These are phyloP conservation scores for Craterostigma plantagineum DNA, from an alignment of 257 asterid species.

Conservation along the genomic window DNA sequence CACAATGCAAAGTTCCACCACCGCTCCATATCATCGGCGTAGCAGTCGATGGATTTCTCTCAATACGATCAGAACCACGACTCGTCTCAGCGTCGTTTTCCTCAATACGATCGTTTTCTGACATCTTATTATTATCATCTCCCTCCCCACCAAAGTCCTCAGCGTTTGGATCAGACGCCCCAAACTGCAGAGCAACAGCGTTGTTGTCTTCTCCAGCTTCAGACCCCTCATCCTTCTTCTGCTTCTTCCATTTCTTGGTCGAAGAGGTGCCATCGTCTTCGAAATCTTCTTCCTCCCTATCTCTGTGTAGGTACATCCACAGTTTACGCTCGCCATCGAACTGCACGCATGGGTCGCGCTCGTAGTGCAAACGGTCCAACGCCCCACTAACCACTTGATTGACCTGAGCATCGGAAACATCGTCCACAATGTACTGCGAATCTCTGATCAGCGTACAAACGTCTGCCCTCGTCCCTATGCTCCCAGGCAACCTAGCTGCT, in stretches of 20 bases:
- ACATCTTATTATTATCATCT: slow-evolving; percentile 26
- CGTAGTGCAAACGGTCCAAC: slow-evolving; percentile 88
- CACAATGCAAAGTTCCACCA: too few species aligned
- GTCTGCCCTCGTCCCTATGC: slow-evolving; percentile 96
- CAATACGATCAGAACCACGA: too few species aligned
- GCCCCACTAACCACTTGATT: slow-evolving; percentile 98
- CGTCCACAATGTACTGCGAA: slow-evolving; percentile 86
- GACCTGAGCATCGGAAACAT: slow-evolving; percentile 86
- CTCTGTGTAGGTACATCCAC: slow-evolving; percentile 91
- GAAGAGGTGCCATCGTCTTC: slow-evolving; percentile 99
- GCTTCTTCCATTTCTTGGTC: slow-evolving; percentile 95
- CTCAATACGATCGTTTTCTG: slow-evolving; percentile 38
- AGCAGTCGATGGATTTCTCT: too few species aligned
- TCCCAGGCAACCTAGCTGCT: slow-evolving; percentile 96
- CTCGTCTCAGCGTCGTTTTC: slow-evolving; percentile 13
- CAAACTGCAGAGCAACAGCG: slow-evolving; percentile 38
- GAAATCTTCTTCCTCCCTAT: slow-evolving; percentile 94
- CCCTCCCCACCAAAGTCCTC: slow-evolving; percentile 8
- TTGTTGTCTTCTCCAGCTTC: slow-evolving; percentile 53
- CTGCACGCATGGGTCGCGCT: slow-evolving; percentile 95
- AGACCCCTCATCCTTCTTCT: slow-evolving; percentile 80
- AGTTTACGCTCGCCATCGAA: slow-evolving; percentile 91
- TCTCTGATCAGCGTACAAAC: slow-evolving; percentile 91
- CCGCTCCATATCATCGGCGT: too few species aligned
- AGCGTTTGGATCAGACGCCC: slow-evolving; percentile 32